Evolutionary conservation across 345 rosid genomes (phyloP).

Genomic region (Barbarea vulgaris): DNA sequence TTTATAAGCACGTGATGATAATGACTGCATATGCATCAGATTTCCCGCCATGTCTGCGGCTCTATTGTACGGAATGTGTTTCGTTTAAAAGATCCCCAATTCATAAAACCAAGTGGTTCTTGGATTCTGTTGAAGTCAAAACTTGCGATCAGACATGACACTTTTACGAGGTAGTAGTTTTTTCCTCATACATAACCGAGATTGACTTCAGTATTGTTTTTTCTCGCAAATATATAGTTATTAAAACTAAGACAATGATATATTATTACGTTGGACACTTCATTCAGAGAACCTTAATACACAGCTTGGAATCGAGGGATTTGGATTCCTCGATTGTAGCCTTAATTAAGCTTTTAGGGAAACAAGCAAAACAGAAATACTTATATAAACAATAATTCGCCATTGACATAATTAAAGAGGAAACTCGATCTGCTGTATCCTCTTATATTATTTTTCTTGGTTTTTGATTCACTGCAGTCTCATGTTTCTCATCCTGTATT

Average conservation of each 20-base stretch:
- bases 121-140: not conserved
- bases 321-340: not conserved
- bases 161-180: not conserved
- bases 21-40: not conserved
- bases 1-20: not conserved
- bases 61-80: not conserved
- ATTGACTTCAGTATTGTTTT: not conserved
- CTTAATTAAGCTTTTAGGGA: not conserved
- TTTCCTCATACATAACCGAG: not conserved
- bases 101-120: not conserved
- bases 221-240: not conserved
- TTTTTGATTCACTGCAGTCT: slow-evolving; percentile 35
- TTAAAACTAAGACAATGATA: not conserved
- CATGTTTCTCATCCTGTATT: slow-evolving; percentile 52
- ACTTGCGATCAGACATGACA: not conserved
- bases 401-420: not conserved
- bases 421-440: not conserved
- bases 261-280: not conserved
- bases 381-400: not conserved
- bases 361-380: not conserved
- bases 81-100: not conserved
- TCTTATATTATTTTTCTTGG: slow-evolving; percentile 24
- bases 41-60: slow-evolving; percentile 14
- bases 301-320: not conserved
- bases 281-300: not conserved